Conservation (phyloP, 768 basidiomycete species). For the Trametes sanguinea region DNA sequence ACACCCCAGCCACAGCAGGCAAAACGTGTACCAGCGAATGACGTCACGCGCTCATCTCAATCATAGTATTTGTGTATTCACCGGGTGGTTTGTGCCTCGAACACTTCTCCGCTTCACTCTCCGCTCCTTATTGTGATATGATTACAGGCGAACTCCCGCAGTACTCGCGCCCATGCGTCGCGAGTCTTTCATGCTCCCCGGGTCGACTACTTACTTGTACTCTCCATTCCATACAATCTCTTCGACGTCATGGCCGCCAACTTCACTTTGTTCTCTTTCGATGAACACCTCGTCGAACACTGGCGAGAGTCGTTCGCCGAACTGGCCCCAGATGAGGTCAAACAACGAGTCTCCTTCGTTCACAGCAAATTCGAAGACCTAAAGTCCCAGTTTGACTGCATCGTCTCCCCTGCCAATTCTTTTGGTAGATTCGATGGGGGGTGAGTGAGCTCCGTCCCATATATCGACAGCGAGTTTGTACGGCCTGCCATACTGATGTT, state of each 20-base stretch:
- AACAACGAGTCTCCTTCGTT: conserved; percentile 8
- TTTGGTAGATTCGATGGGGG: conserved; percentile 35
- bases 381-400: conserved; percentile 25
- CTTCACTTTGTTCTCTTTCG: not conserved
- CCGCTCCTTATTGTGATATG: no score
- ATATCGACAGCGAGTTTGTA: no score
- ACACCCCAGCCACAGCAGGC: not conserved
- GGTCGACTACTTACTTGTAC: no score
- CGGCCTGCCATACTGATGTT: no score
- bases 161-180: no score
- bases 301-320: conserved; percentile 3
- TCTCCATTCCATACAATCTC: no score
- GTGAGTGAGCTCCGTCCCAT: conserved; percentile 19
- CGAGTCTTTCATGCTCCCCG: no score
- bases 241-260: not conserved
- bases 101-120: no score
- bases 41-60: conserved; percentile 6
- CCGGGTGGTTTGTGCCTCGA: no score
- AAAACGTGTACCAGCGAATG: not conserved
- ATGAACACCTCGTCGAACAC: not conserved
- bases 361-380: conserved; percentile 6
- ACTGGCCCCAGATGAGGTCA: not conserved
- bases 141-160: no score
- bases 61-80: not conserved
- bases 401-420: conserved; percentile 35